These are phyloP conservation scores for Talaromyces albobiverticillius DNA, from an alignment of 2,329 filamentous ascomycete species.

Conservation along the genomic window DNA sequence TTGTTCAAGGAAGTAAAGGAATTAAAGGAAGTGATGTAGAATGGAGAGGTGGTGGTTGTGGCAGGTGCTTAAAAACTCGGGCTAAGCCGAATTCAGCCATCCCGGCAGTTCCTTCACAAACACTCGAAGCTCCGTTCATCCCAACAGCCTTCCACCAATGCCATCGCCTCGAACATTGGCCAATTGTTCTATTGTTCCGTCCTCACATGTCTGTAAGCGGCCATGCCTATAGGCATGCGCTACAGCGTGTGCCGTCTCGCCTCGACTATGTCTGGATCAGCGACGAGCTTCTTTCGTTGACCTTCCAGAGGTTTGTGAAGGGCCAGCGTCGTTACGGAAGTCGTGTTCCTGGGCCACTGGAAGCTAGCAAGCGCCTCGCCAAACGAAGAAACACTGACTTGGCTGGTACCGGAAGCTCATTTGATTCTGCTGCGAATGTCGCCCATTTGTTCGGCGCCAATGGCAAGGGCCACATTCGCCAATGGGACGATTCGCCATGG, in stretches of 20 bases:
- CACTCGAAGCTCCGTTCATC: no score
- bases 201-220: slow-evolving; percentile 41
- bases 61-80: no score
- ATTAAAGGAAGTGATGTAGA: no score
- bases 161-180: neutral
- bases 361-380: slow-evolving; percentile 55
- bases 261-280: slow-evolving; percentile 45
- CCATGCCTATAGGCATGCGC: slow-evolving; percentile 40
- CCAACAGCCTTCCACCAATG: no score
- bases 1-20: no score
- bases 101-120: no score
- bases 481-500: slow-evolving; percentile 26
- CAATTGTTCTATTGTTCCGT: slow-evolving; percentile 17
- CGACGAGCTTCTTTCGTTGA: slow-evolving; percentile 42
- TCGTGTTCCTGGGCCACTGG: slow-evolving; percentile 61
- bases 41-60: no score
- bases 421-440: slow-evolving; percentile 34
- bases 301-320: slow-evolving; percentile 49
- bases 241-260: slow-evolving; percentile 25
- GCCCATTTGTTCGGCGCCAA: slow-evolving; percentile 40
- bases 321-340: slow-evolving; percentile 56
- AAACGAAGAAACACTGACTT: slow-evolving; percentile 55
- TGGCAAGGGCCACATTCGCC: slow-evolving; percentile 39
- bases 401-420: slow-evolving; percentile 31
- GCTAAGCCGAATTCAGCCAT: no score